Base-by-base conservation (phyloP, 2,329 filamentous ascomycete species). In the Paradendryphiella salina region DNA sequence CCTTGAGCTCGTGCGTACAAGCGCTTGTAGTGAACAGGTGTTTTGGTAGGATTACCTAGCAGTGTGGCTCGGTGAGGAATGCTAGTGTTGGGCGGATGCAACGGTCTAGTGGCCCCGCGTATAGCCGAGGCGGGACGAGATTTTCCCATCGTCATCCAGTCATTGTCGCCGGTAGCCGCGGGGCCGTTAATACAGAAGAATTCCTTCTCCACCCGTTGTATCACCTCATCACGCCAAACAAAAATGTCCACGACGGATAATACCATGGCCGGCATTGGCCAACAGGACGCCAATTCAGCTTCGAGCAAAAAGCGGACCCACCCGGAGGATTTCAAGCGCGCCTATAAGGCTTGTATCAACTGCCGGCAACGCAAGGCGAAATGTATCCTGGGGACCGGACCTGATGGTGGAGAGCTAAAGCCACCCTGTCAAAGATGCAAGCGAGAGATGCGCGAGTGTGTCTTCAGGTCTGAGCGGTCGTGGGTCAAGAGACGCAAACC, bases 341-440 rank as follows among this genome's bases (percentile, higher is more conserved):
- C 79, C 31, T 81, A 81, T 75, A 81, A 81, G 65, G 79, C 79
- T 17, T 81, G 79, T 63, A 75, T 80, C 50, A 75, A 78, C 50
- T 81, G 79, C 59, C 77, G 79, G 42, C 76, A 79, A 58, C 73
- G 78, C 44, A 81, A 81, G 67, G 77, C 79, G 42, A 80, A 79
- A 66, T 81, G 79, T 56, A 78, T 80, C 32, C 64, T 80, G 20
- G 74, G 74, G 9, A 74, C 72, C 3, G 65, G 74, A 4, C 74
- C 72, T 2, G 69, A 74, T 47, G 71, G 69, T 31, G 73, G 73
- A 50, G 76, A 77, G 20, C 64, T 73, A 37, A 72, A 72, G 54
- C 69, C 71, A 9, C 72, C 78, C 26, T 81, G 79, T 60, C 74
- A 76, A 37, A 69, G 78, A 63, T 81, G 79, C 63, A 74, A 76